phyloP scores from a whole-genome alignment of 768 basidiomycete species.

The Chlorophyllum brunneum region DNA sequence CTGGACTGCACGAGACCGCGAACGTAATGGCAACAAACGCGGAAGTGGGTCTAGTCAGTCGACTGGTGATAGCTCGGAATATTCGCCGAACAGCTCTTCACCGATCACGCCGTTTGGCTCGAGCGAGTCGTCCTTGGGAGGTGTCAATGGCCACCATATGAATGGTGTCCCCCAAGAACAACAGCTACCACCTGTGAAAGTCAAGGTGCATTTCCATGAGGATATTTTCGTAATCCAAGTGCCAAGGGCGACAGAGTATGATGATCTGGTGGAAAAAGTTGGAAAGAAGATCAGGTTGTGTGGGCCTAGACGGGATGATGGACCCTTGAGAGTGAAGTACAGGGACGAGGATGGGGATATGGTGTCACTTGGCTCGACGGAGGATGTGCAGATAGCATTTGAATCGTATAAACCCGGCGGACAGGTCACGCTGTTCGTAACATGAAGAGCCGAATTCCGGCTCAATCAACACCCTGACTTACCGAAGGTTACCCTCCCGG shows the following conservation, averaged over 20 bases:
- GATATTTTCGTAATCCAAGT: constrained; percentile 96
- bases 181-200: constrained; percentile 57
- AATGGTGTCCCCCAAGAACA: constrained; percentile 7
- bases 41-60: constrained; percentile 85
- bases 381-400: constrained; percentile 94
- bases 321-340: constrained; percentile 84
- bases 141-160: constrained; percentile 21
- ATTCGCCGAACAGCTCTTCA: constrained; percentile 81
- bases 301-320: constrained; percentile 74
- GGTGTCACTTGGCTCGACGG: constrained; percentile 83
- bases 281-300: constrained; percentile 91
- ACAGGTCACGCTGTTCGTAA: constrained; percentile 79
- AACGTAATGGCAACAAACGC: constrained; percentile 48
- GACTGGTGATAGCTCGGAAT: constrained; percentile 77
- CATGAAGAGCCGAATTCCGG: constrained; percentile 33
- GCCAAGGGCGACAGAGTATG: constrained; percentile 71
- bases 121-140: constrained; percentile 74
- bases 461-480: background rate
- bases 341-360: constrained; percentile 91
- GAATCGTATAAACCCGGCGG: constrained; percentile 77
- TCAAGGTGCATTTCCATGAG: constrained; percentile 93
- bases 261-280: constrained; percentile 84
- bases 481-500: background rate
- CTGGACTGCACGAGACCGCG: constrained; percentile 30
- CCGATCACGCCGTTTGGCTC: constrained; percentile 90